phyloP scores from a whole-genome alignment of 768 basidiomycete species.

The Erythrobasidium yunnanense region DNA sequence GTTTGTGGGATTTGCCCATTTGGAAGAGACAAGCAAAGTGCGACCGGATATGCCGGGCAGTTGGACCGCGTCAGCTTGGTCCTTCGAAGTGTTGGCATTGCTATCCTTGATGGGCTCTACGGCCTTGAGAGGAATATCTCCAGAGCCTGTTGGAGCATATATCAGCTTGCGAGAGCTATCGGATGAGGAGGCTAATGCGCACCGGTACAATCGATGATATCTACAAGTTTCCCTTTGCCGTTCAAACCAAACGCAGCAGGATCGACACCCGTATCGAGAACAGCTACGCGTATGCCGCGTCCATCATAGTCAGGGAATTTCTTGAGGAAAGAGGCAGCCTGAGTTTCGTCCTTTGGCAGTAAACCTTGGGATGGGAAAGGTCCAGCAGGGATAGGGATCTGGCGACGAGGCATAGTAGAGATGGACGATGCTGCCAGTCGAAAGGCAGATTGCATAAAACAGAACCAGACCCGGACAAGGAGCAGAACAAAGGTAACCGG shows the following conservation, averaged over 20 bases:
- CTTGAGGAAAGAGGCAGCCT: slow-evolving; percentile 12
- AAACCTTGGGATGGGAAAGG: slow-evolving; percentile 1
- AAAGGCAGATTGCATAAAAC: too few species aligned
- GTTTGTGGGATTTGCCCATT: slow-evolving; percentile 23
- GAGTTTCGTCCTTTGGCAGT: slow-evolving; percentile 25
- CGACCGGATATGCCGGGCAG: slow-evolving; percentile 22
- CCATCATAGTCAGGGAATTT: slow-evolving; percentile 9
- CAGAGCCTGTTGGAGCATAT: not conserved
- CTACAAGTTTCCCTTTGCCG: slow-evolving; percentile 8
- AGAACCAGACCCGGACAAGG: too few species aligned
- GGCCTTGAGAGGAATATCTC: slow-evolving; percentile 1
- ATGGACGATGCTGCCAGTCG: not conserved
- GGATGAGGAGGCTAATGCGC: not conserved
- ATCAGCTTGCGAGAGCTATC: not conserved
- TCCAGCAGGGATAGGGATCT: not conserved
- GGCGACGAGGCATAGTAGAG: not conserved
- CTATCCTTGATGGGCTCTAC: slow-evolving; percentile 16
- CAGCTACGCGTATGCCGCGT: slow-evolving; percentile 6
- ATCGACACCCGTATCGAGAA: slow-evolving; percentile 28
- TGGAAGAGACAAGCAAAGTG: not conserved
- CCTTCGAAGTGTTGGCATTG: not conserved
- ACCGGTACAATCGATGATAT: slow-evolving; percentile 26
- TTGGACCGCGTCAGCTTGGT: not conserved
- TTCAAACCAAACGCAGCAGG: slow-evolving; percentile 24
- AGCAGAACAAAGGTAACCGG: too few species aligned